Conservation (phyloP, 1,139 yeast species). For the Wickerhamomyces sp. region DNA sequence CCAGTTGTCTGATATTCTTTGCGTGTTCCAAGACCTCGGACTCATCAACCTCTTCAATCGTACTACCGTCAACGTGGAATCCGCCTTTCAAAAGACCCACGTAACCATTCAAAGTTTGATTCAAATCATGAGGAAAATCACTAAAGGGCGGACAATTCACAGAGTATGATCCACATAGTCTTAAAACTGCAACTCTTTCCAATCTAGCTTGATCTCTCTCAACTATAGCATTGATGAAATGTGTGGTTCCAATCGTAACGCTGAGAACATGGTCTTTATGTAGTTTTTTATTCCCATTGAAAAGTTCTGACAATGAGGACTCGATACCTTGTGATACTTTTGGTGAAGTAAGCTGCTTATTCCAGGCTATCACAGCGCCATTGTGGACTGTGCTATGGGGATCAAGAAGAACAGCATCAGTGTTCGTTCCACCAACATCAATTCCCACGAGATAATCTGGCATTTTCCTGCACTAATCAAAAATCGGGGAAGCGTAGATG, state of each 20-base stretch:
- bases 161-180: slow-evolving; percentile 36
- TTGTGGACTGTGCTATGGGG: slow-evolving; percentile 23
- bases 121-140: slow-evolving; percentile 36
- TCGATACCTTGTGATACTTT: slow-evolving; percentile 40
- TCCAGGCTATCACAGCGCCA: slow-evolving; percentile 35
- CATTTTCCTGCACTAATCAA: too few species aligned
- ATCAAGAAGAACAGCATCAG: slow-evolving; percentile 39
- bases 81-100: slow-evolving; percentile 33
- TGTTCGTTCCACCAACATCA: slow-evolving; percentile 47
- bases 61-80: slow-evolving; percentile 34
- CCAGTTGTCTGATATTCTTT: slow-evolving; percentile 25
- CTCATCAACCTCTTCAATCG: slow-evolving; percentile 30
- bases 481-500: too few species aligned
- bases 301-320: slow-evolving; percentile 29
- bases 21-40: slow-evolving; percentile 28
- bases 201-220: slow-evolving; percentile 35
- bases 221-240: slow-evolving; percentile 40
- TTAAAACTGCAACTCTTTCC: slow-evolving; percentile 36
- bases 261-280: slow-evolving; percentile 28
- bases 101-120: slow-evolving; percentile 29
- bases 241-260: slow-evolving; percentile 41
- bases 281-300: slow-evolving; percentile 16
- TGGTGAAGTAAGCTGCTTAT: slow-evolving; percentile 37
- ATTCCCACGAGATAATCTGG: slow-evolving; percentile 30
- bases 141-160: slow-evolving; percentile 33